Percentiles rank a stretch among this genome's conserved stretches.
These are phyloP conservation scores for Neltuma alba DNA, from an alignment of 306 rosid genomes.

Conservation along the genomic window DNA sequence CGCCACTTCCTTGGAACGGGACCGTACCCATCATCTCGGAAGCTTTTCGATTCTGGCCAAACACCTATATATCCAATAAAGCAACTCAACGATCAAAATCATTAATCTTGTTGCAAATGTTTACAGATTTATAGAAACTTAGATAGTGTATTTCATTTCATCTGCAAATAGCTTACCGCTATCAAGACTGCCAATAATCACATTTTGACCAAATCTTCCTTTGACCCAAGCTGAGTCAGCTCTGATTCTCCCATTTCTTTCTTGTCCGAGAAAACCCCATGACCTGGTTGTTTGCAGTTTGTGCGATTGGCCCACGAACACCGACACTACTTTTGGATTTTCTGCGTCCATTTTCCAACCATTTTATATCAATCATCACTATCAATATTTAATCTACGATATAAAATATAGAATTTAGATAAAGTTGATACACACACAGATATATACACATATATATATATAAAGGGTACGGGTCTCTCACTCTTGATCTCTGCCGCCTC, in stretches of 20 bases:
- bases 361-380: not conserved
- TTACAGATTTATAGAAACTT: not conserved
- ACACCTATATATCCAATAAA: not conserved
- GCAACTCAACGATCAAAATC: not conserved
- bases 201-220: conserved; percentile 46
- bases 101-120: not conserved
- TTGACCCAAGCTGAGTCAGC: conserved; percentile 42
- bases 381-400: not conserved
- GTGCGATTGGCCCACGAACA: conserved; percentile 59
- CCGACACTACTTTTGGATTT: conserved; percentile 53
- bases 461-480: not conserved
- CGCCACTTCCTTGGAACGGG: not conserved
- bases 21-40: not conserved
- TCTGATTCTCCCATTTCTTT: conserved; percentile 31
- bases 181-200: conserved; percentile 45
- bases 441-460: too few relatives aligned
- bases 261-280: conserved; percentile 68
- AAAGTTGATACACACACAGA: too few relatives aligned
- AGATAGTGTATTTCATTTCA: not conserved
- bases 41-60: not conserved
- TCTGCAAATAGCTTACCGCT: conserved; percentile 32
- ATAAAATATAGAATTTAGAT: too few relatives aligned
- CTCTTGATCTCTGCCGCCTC: not conserved
- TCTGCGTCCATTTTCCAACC: conserved; percentile 27
- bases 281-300: conserved; percentile 68